These are phyloP conservation scores for Panicum virgatum DNA, from an alignment of 202 grass and related monocot genomes.

Conservation along the genomic window DNA sequence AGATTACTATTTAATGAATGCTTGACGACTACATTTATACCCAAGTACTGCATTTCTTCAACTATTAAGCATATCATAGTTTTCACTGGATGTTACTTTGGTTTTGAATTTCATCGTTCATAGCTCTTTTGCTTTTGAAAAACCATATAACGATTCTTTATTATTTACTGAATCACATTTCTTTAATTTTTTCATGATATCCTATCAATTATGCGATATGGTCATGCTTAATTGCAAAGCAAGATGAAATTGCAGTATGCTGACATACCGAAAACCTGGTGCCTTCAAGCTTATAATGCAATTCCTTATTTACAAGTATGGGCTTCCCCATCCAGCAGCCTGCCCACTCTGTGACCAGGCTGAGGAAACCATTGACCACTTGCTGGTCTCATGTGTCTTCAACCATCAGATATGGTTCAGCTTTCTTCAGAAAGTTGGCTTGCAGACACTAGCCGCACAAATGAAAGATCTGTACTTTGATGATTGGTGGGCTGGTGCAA, in stretches of 20 bases:
- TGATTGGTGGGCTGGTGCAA: too few species aligned
- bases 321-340: too few species aligned
- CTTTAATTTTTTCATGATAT: background rate
- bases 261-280: background rate
- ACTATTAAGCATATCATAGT: background rate
- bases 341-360: too few species aligned
- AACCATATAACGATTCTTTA: background rate
- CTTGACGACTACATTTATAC: background rate
- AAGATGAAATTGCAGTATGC: background rate
- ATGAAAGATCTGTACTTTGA: too few species aligned
- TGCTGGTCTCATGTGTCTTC: too few species aligned
- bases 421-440: too few species aligned
- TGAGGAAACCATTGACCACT: too few species aligned
- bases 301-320: background rate
- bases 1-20: slow-evolving; percentile 34
- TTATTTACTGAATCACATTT: background rate
- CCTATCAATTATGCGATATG: background rate
- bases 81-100: background rate
- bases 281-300: background rate
- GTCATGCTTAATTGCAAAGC: background rate
- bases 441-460: too few species aligned
- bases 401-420: too few species aligned
- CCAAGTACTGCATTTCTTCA: slow-evolving; percentile 7
- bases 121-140: background rate
- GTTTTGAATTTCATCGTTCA: background rate